These are phyloP conservation scores for Hawksworthiomyces lignivorus DNA, from an alignment of 2,329 filamentous ascomycete genomes.

Conservation along the genomic window DNA sequence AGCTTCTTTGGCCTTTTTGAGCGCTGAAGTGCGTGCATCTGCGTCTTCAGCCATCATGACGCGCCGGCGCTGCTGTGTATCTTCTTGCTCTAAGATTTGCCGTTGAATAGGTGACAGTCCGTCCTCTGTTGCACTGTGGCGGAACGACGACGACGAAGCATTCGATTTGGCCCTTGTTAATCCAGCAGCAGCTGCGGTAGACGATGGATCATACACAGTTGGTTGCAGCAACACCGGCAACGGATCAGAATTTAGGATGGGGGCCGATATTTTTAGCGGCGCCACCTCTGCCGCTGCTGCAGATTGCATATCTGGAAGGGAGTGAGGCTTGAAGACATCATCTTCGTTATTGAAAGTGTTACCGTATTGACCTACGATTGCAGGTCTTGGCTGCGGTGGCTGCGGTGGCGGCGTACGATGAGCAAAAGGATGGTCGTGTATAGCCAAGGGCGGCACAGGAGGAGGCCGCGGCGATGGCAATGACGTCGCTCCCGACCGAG, in stretches of 20 bases:
- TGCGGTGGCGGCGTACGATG: slow-evolving; percentile 12
- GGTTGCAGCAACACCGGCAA: slow-evolving; percentile 48
- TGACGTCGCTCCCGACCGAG: not conserved
- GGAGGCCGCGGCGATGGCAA: not conserved
- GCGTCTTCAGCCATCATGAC: slow-evolving; percentile 42
- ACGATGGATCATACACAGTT: slow-evolving; percentile 45
- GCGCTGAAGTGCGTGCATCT: slow-evolving; percentile 43
- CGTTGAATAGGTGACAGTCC: slow-evolving; percentile 52
- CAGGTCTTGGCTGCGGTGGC: slow-evolving; percentile 8
- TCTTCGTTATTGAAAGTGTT: not conserved
- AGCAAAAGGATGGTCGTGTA: slow-evolving; percentile 12
- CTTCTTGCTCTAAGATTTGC: slow-evolving; percentile 45
- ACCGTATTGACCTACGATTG: not conserved
- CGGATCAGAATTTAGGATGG: slow-evolving; percentile 40
- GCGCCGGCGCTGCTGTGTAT: slow-evolving; percentile 41
- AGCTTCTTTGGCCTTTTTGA: slow-evolving; percentile 52
- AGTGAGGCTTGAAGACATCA: slow-evolving; percentile 16
- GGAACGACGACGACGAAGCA: slow-evolving; percentile 11
- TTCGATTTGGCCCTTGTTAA: not conserved
- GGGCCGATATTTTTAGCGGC: slow-evolving; percentile 36
- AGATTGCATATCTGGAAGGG: slow-evolving; percentile 10
- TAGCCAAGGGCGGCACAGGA: not conserved
- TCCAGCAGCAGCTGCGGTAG: slow-evolving; percentile 7
- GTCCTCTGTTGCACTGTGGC: slow-evolving; percentile 23
- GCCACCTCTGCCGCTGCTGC: slow-evolving; percentile 7